Percentiles rank a stretch among this genome's conserved stretches.
These are phyloP conservation scores for Boletus subparvulus DNA, from an alignment of 768 basidiomycete species.

Conservation along the genomic window DNA sequence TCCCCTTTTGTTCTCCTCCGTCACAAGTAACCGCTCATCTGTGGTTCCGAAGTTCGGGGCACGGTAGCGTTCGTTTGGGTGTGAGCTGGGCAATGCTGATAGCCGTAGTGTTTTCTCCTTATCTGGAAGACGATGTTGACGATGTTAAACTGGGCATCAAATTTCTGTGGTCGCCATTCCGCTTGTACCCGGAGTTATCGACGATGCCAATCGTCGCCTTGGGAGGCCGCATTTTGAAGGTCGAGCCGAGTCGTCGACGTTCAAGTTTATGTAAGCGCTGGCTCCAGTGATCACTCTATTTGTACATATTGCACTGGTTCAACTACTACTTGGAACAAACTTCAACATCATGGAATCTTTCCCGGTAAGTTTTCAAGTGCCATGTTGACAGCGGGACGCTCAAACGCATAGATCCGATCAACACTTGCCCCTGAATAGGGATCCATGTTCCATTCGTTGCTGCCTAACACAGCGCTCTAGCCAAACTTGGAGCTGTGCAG, in stretches of 20 bases:
- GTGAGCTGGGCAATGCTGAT: conserved; percentile 94
- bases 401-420: neutral
- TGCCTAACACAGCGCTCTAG: neutral
- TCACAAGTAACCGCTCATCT: conserved; percentile 30
- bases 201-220: conserved; percentile 98
- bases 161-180: conserved; percentile 90
- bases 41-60: conserved; percentile 34
- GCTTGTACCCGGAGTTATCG: conserved; percentile 97
- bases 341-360: no score
- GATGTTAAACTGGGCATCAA: conserved; percentile 89
- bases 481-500: neutral
- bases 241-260: conserved; percentile 3
- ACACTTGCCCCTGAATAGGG: neutral
- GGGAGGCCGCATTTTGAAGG: conserved; percentile 69
- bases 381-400: neutral
- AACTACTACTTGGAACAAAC: no score
- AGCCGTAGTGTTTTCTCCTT: conserved; percentile 93
- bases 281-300: no score
- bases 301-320: neutral
- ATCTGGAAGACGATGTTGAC: conserved; percentile 87
- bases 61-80: conserved; percentile 56
- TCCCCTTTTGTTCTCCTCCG: no score
- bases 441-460: neutral
- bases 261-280: no score
- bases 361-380: no score